These are phyloP conservation scores for Steccherinum ochraceum DNA, from an alignment of 768 basidiomycete genomes.

Conservation along the genomic window DNA sequence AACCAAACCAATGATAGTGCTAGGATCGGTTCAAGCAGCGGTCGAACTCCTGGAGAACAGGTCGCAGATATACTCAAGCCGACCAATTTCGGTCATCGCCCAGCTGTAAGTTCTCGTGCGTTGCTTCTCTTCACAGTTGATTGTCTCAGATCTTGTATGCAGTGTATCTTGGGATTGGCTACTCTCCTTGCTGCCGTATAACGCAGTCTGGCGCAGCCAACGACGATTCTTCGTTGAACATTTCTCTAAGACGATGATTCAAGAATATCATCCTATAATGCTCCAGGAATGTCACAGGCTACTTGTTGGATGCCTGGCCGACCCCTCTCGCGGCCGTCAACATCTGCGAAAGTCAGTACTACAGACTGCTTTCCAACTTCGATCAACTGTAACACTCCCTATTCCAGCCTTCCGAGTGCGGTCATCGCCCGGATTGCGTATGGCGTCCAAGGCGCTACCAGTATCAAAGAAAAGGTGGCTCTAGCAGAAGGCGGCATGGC, in stretches of 20 bases:
- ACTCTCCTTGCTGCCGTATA: conserved; percentile 3
- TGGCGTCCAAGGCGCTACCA: not conserved
- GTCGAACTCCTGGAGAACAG: conserved; percentile 23
- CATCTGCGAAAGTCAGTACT: not conserved
- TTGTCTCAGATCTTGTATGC: not conserved
- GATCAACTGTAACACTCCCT: not conserved
- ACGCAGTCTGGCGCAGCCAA: conserved; percentile 1
- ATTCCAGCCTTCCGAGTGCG: not conserved
- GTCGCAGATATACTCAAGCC: conserved; percentile 18
- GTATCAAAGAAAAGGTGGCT: not conserved
- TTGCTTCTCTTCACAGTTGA: not conserved
- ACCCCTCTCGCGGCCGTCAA: not conserved
- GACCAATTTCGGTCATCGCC: conserved; percentile 13
- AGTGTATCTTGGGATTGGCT: conserved; percentile 2
- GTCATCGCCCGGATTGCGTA: not conserved
- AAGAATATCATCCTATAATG: conserved; percentile 1
- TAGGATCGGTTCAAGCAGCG: conserved; percentile 8
- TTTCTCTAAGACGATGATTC: not conserved
- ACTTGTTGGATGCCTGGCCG: conserved; percentile 5
- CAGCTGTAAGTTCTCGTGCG: conserved; percentile 6
- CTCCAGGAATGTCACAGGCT: conserved; percentile 5
- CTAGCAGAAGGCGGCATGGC: not conserved
- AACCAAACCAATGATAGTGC: not conserved
- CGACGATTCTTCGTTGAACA: conserved; percentile 5
- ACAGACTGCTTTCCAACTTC: not conserved